A percentile compares a stretch with the other conserved stretches of the same genome.
Conservation (phyloP, 257 asterid genomes). For the Nyctanthes arbortristis region DNA sequence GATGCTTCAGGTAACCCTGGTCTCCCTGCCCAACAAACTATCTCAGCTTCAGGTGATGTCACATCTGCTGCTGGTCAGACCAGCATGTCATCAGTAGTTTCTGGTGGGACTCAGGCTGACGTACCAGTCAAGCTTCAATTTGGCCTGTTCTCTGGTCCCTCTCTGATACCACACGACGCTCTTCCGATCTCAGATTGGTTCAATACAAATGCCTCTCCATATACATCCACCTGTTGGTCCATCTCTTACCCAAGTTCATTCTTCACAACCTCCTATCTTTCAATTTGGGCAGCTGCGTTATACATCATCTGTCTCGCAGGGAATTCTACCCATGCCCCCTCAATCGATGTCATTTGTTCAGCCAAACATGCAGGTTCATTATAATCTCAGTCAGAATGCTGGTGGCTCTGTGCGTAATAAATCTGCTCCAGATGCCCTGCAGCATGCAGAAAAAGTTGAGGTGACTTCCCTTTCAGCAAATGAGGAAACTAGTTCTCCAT, state of each 20-base stretch:
- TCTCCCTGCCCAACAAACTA: constrained; percentile 39
- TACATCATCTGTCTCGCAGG: constrained; percentile 70
- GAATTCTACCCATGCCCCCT: constrained; percentile 57
- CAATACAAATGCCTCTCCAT: constrained; percentile 97
- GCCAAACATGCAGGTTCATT: constrained; percentile 54
- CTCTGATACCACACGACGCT: constrained; percentile 86
- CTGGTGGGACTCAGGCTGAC: constrained; percentile 52
- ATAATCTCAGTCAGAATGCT: constrained; percentile 45
- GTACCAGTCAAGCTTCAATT: constrained; percentile 80
- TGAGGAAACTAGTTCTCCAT: constrained; percentile 43
- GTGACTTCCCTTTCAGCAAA: constrained; percentile 33
- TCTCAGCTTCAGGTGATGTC: constrained; percentile 40
- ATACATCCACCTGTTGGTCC: constrained; percentile 71
- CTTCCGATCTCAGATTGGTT: constrained; percentile 98
- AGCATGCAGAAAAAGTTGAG: constrained; percentile 35
- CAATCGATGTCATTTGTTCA: constrained; percentile 62
- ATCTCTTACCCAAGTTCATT: constrained; percentile 62
- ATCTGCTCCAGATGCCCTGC: constrained; percentile 42
- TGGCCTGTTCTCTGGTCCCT: constrained; percentile 96
- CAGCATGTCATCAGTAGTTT: constrained; percentile 38
- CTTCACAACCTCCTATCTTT: constrained; percentile 74
- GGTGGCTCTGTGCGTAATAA: constrained; percentile 45
- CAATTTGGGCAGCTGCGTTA: constrained; percentile 87
- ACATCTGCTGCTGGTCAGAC: constrained; percentile 43
- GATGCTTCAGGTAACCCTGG: constrained; percentile 36